Percentiles rank a stretch among this genome's conserved stretches.
phyloP scores from a whole-genome alignment of 1,284 basidiomycete genomes.

The Rhodotorula sp. region DNA sequence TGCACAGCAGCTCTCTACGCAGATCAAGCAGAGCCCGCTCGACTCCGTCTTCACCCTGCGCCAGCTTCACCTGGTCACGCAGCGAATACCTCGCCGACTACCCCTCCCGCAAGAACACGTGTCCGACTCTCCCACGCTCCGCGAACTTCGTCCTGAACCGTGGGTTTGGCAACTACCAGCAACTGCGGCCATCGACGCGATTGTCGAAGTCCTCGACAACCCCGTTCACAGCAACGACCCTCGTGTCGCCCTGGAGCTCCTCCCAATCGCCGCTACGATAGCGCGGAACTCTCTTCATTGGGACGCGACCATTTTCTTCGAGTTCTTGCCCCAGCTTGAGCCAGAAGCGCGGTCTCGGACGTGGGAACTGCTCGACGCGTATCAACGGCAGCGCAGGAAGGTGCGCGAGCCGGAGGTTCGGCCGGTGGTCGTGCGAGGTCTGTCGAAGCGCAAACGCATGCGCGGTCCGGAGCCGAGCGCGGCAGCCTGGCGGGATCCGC shows the following conservation, averaged over 20 bases:
- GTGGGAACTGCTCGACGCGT: conserved; percentile 15
- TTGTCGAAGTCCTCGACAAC: conserved; percentile 9
- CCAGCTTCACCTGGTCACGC: conserved; percentile 33
- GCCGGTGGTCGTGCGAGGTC: not conserved
- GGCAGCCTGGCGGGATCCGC: not conserved
- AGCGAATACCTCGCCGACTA: not conserved
- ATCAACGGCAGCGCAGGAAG: not conserved
- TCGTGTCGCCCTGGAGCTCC: conserved; percentile 4
- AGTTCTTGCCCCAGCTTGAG: conserved; percentile 2
- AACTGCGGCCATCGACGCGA: conserved; percentile 25
- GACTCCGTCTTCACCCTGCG: conserved; percentile 52
- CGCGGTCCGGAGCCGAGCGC: not conserved
- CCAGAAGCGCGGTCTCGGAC: not conserved
- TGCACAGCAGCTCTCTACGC: conserved; percentile 20
- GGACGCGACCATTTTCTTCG: conserved; percentile 29
- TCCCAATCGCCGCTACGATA: conserved; percentile 24
- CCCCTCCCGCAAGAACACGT: not conserved
- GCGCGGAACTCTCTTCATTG: conserved; percentile 30
- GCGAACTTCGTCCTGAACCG: conserved; percentile 22
- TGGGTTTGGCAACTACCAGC: conserved; percentile 38
- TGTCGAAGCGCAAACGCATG: conserved; percentile 5
- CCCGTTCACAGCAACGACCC: not conserved
- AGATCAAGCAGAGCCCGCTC: conserved; percentile 55
- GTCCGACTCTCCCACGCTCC: not conserved
- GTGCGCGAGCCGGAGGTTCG: not conserved